phyloP scores from a whole-genome alignment of 306 rosid species.

The Dalbergia cultrata region DNA sequence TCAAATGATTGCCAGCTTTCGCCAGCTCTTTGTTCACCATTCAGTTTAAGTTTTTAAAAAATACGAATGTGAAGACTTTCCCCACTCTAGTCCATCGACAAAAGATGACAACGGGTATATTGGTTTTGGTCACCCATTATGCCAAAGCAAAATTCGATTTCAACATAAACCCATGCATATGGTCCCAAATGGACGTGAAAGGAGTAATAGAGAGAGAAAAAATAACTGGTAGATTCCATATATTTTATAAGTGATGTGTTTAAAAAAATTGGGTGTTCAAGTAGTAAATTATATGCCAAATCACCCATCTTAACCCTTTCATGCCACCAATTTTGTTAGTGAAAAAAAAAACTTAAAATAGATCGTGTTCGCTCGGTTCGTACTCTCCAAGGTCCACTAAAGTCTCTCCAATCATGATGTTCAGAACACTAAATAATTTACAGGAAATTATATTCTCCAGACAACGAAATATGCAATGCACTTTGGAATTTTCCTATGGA shows the following conservation, averaged over 20 bases:
- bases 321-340: not conserved
- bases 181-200: no score
- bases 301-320: not conserved
- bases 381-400: not conserved
- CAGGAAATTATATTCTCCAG: not conserved
- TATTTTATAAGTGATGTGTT: no score
- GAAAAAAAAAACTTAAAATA: not conserved
- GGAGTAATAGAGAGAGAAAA: no score
- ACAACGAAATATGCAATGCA: slow-evolving; percentile 34
- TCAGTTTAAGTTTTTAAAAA: not conserved
- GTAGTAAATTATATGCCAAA: no score
- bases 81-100: not conserved
- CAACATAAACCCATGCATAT: no score
- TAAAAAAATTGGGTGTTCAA: no score
- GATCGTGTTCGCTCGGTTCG: not conserved
- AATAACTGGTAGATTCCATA: no score
- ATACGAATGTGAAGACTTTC: not conserved
- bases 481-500: not conserved
- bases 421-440: not conserved
- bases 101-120: not conserved
- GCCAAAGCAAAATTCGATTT: no score
- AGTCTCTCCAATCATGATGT: not conserved
- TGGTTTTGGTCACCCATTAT: not conserved
- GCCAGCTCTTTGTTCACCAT: slow-evolving; percentile 25
- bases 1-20: slow-evolving; percentile 44